phyloP scores from a whole-genome alignment of 345 rosid genomes.

The Nasturtium officinale region DNA sequence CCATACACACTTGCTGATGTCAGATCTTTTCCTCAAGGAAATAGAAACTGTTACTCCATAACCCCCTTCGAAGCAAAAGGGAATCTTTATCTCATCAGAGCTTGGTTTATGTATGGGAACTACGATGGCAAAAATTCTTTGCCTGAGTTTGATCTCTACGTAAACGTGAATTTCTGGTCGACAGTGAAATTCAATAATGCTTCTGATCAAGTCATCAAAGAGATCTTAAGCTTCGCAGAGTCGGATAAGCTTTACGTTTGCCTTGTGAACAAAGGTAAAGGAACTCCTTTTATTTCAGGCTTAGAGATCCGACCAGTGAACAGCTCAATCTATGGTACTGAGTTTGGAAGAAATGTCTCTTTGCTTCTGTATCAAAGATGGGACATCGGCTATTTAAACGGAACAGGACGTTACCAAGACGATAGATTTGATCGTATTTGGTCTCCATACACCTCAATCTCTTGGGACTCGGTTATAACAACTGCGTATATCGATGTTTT shows the following conservation, averaged over 20 bases:
- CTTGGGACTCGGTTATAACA: slow-evolving; percentile 41
- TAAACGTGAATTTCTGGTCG: slow-evolving; percentile 49
- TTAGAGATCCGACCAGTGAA: slow-evolving; percentile 52
- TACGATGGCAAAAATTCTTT: slow-evolving; percentile 44
- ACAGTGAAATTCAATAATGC: slow-evolving; percentile 43
- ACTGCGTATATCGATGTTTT: slow-evolving; percentile 31
- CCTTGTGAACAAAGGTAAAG: slow-evolving; percentile 51
- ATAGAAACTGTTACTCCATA: slow-evolving; percentile 52
- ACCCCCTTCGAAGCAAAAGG: slow-evolving; percentile 13
- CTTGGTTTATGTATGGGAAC: slow-evolving; percentile 51
- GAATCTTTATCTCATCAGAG: slow-evolving; percentile 45
- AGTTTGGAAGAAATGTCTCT: slow-evolving; percentile 36
- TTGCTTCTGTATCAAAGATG: slow-evolving; percentile 31
- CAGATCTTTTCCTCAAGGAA: slow-evolving; percentile 49
- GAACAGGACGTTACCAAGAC: slow-evolving; percentile 38
- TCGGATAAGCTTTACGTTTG: slow-evolving; percentile 47
- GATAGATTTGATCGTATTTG: slow-evolving; percentile 54
- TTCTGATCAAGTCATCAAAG: slow-evolving; percentile 10
- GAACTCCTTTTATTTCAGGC: slow-evolving; percentile 57
- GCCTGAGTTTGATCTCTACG: slow-evolving; percentile 52
- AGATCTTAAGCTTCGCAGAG: slow-evolving; percentile 45
- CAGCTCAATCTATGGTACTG: slow-evolving; percentile 33
- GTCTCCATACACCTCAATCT: slow-evolving; percentile 34
- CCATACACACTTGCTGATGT: slow-evolving; percentile 12
- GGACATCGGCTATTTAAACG: slow-evolving; percentile 24